Conservation (phyloP, 805 yeast species). For the Starmerella geochares region DNA sequence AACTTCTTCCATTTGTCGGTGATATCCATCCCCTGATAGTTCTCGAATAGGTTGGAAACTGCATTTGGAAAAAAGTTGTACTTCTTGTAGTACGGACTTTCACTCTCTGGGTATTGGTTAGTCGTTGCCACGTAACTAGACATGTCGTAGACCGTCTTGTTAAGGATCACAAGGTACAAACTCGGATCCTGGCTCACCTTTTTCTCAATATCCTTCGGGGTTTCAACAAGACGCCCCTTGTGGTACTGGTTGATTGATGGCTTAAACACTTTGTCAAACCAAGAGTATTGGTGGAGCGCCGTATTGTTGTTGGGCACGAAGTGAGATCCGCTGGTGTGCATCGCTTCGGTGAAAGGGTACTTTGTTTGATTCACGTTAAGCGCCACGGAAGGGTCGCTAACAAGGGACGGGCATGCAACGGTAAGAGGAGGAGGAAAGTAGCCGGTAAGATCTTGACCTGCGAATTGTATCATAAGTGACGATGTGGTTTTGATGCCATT, state of each 20-base stretch:
- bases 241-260: constrained; percentile 32
- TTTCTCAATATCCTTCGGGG: constrained; percentile 25
- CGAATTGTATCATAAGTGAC: constrained; percentile 32
- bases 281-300: constrained; percentile 30
- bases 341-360: constrained; percentile 26
- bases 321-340: constrained; percentile 31
- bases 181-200: constrained; percentile 24
- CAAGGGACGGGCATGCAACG: constrained; percentile 35
- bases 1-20: constrained; percentile 28
- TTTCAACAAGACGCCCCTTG: constrained; percentile 34
- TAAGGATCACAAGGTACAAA: constrained; percentile 30
- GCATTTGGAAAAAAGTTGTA: constrained; percentile 32
- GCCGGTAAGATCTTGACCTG: constrained; percentile 34
- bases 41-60: constrained; percentile 29
- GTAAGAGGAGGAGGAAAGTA: constrained; percentile 37
- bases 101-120: constrained; percentile 24
- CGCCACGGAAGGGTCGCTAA: constrained; percentile 28
- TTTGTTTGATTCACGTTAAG: constrained; percentile 30
- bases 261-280: constrained; percentile 33
- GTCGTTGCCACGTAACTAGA: constrained; percentile 33
- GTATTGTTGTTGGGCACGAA: constrained; percentile 28
- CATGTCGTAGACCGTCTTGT: constrained; percentile 33
- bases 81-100: constrained; percentile 23
- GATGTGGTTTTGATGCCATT: constrained; percentile 30
- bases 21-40: constrained; percentile 33